A percentile compares a stretch with the other conserved stretches of the same genome.
Conservation (phyloP, 202 grass and related monocot genomes). For the Carex sylvatica region DNA sequence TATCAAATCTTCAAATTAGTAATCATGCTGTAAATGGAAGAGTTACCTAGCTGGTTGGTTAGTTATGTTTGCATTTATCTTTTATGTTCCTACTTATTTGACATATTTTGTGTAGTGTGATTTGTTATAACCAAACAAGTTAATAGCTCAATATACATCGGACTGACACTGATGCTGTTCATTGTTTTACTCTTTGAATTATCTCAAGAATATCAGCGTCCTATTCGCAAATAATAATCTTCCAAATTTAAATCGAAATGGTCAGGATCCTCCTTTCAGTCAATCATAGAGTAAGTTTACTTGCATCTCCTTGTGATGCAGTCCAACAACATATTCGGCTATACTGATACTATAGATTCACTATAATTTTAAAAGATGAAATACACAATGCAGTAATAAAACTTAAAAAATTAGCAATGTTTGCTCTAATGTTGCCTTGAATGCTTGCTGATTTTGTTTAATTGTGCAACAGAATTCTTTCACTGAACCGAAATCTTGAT, state of each 20-base stretch:
- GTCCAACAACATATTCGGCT: not conserved
- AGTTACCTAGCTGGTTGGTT: not conserved
- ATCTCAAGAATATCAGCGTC: not conserved
- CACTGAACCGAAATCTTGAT: too few relatives aligned
- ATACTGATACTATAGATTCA: not conserved
- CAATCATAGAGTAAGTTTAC: not conserved
- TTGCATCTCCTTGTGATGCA: not conserved
- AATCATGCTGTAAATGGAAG: slow-evolving; percentile 14
- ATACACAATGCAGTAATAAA: too few relatives aligned
- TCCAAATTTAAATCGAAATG: not conserved
- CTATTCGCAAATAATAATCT: not conserved
- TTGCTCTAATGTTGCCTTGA: too few relatives aligned
- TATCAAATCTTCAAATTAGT: not conserved
- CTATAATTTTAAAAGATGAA: not conserved
- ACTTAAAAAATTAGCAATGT: too few relatives aligned
- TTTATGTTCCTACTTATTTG: not conserved
- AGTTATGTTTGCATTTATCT: not conserved
- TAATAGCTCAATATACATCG: not conserved
- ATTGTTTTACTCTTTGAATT: not conserved
- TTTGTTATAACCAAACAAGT: not conserved
- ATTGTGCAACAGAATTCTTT: too few relatives aligned
- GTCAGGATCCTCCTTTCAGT: not conserved
- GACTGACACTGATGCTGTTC: not conserved
- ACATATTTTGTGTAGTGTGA: not conserved
- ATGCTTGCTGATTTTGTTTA: too few relatives aligned